phyloP scores from a whole-genome alignment of 2,329 filamentous ascomycete species.

The Aureobasidium lini region DNA sequence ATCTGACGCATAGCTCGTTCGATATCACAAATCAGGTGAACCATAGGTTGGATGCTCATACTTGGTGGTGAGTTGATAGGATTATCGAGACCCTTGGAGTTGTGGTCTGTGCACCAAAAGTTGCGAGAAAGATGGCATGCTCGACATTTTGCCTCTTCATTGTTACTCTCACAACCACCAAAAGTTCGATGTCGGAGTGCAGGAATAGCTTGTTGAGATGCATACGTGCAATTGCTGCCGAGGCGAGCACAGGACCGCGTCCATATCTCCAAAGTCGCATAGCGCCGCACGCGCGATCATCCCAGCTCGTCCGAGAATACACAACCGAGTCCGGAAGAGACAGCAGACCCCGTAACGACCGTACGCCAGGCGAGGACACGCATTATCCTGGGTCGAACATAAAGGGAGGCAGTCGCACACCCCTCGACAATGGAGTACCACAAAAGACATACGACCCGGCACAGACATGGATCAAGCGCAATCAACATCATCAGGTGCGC shows the following conservation, averaged over 20 bases:
- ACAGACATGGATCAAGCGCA: not conserved
- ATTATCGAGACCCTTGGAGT: not conserved
- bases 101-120: constrained; percentile 11
- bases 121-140: not conserved
- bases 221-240: constrained; percentile 32
- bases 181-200: constrained; percentile 36
- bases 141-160: not conserved
- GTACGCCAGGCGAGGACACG: not conserved
- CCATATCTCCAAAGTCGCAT: constrained; percentile 16
- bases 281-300: constrained; percentile 1
- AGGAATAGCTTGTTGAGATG: constrained; percentile 37
- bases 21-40: too few relatives aligned
- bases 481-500: not conserved
- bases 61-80: too few relatives aligned
- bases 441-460: not conserved
- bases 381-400: not conserved
- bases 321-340: not conserved
- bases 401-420: not conserved
- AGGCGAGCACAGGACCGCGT: constrained; percentile 19
- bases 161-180: not conserved
- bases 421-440: not conserved
- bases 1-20: too few relatives aligned
- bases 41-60: too few relatives aligned
- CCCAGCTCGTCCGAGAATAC: not conserved
- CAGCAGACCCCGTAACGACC: not conserved